phyloP scores from a whole-genome alignment of 2,329 filamentous ascomycete genomes.

The Conoideocrella luteorostrata region DNA sequence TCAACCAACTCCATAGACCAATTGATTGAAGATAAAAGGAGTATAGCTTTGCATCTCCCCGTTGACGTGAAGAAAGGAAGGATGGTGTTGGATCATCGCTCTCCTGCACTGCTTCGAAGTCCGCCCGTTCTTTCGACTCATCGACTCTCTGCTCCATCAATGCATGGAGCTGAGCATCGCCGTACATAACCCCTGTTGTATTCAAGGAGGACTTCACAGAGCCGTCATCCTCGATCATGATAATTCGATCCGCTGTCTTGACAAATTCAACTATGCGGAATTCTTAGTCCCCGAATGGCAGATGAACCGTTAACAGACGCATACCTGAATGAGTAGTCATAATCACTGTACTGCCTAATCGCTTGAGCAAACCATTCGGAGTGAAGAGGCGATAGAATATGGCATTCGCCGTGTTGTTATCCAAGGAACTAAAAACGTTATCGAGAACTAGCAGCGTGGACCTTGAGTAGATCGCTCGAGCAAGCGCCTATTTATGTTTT shows the following conservation, averaged over 20 bases:
- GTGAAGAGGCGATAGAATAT: slow-evolving; percentile 7
- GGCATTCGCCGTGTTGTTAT: slow-evolving; percentile 5
- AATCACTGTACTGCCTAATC: slow-evolving; percentile 3
- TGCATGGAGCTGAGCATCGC: not conserved
- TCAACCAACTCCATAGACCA: not conserved
- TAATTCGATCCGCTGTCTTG: not conserved
- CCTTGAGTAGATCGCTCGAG: slow-evolving; percentile 34
- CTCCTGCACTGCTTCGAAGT: too few relatives aligned
- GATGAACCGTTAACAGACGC: too few relatives aligned
- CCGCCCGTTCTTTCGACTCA: too few relatives aligned
- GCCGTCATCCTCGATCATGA: not conserved
- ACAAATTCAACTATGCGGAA: not conserved
- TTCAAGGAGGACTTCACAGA: not conserved
- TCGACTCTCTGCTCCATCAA: not conserved
- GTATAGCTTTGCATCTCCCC: not conserved
- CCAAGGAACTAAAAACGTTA: slow-evolving; percentile 7
- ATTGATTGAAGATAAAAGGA: not conserved
- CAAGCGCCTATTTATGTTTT: slow-evolving; percentile 31
- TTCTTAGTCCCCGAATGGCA: too few relatives aligned
- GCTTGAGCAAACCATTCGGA: slow-evolving; percentile 2
- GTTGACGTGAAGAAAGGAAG: too few relatives aligned
- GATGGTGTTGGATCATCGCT: too few relatives aligned
- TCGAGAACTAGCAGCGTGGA: slow-evolving; percentile 21
- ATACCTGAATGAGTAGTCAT: slow-evolving; percentile 9
- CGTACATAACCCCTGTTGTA: not conserved